Evolutionary conservation across 73 alveolate genomes (phyloP).

Genomic region (Uronychia binucleata): DNA sequence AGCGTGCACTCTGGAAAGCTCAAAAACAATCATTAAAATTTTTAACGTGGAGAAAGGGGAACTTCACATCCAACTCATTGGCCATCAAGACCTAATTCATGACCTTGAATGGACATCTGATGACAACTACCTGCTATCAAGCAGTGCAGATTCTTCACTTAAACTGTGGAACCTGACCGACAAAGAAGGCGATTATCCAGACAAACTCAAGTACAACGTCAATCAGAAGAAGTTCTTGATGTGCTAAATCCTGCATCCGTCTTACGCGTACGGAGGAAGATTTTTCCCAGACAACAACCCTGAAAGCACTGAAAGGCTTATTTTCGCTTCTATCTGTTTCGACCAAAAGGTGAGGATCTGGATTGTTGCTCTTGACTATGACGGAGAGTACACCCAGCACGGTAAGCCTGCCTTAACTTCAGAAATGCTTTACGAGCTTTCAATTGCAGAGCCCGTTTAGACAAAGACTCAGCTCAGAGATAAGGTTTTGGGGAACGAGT

Average conservation of each 20-base stretch:
- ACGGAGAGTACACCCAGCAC: conserved; percentile 58
- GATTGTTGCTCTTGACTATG: conserved; percentile 65
- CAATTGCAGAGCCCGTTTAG: conserved; percentile 11
- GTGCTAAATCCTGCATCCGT: conserved; percentile 89
- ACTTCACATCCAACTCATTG: conserved; percentile 73
- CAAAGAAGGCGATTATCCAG: conserved; percentile 69
- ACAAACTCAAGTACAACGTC: conserved; percentile 68
- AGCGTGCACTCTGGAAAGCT: conserved; percentile 90
- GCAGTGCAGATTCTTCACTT: conserved; percentile 89
- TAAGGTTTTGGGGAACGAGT: conserved; percentile 26
- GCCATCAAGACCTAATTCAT: conserved; percentile 96
- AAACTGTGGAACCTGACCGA: conserved; percentile 90
- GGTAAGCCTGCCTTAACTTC: conserved; percentile 14
- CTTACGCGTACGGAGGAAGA: conserved; percentile 90
- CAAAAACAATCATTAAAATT: conserved; percentile 91
- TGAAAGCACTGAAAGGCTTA: conserved; percentile 58
- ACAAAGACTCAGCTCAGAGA: conserved; percentile 48
- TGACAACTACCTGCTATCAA: conserved; percentile 81
- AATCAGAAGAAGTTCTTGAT: conserved; percentile 72
- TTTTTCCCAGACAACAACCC: conserved; percentile 82
- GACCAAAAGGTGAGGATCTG: conserved; percentile 92
- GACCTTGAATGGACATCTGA: conserved; percentile 88
- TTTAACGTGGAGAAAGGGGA: conserved; percentile 88
- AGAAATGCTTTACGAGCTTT: not conserved
- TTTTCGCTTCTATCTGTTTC: conserved; percentile 93